Evolutionary conservation across 2,329 filamentous ascomycete genomes (phyloP).

Genomic region (Verticillium dahliae): DNA sequence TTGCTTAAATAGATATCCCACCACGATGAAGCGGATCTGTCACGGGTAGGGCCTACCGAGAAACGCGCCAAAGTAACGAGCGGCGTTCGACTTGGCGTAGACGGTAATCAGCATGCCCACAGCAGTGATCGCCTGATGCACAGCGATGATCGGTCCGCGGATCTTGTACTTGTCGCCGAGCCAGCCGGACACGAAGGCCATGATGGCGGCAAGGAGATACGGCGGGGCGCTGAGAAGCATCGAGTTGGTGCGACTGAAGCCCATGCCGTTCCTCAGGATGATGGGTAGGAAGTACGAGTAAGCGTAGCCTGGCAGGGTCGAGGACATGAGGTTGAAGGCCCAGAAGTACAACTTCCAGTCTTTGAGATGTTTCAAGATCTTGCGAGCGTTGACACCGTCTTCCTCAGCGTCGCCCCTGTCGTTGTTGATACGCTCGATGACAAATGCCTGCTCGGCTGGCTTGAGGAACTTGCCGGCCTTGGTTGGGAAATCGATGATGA

Average conservation of each 20-base stretch:
- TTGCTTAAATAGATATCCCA: not conserved
- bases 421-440: slow-evolving; percentile 25
- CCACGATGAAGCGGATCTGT: not conserved
- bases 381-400: slow-evolving; percentile 15
- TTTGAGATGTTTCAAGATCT: slow-evolving; percentile 19
- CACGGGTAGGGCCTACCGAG: slow-evolving; percentile 16
- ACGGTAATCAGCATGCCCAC: slow-evolving; percentile 14
- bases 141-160: slow-evolving; percentile 13
- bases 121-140: slow-evolving; percentile 14
- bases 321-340: slow-evolving; percentile 23
- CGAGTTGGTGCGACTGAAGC: slow-evolving; percentile 21
- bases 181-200: slow-evolving; percentile 13
- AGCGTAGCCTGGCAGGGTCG: slow-evolving; percentile 22
- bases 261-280: slow-evolving; percentile 26
- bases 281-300: slow-evolving; percentile 29
- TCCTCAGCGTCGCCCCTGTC: slow-evolving; percentile 13
- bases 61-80: slow-evolving; percentile 16
- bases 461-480: slow-evolving; percentile 18
- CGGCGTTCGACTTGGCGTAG: slow-evolving; percentile 3
- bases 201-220: slow-evolving; percentile 14
- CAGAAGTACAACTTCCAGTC: slow-evolving; percentile 29
- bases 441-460: slow-evolving; percentile 15
- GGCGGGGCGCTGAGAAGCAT: slow-evolving; percentile 20
- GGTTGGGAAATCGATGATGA: slow-evolving; percentile 16
- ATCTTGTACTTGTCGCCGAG: slow-evolving; percentile 14